These are phyloP conservation scores for Aristolochia contorta DNA, from an alignment of 164 flowering plant genomes.

Conservation along the genomic window DNA sequence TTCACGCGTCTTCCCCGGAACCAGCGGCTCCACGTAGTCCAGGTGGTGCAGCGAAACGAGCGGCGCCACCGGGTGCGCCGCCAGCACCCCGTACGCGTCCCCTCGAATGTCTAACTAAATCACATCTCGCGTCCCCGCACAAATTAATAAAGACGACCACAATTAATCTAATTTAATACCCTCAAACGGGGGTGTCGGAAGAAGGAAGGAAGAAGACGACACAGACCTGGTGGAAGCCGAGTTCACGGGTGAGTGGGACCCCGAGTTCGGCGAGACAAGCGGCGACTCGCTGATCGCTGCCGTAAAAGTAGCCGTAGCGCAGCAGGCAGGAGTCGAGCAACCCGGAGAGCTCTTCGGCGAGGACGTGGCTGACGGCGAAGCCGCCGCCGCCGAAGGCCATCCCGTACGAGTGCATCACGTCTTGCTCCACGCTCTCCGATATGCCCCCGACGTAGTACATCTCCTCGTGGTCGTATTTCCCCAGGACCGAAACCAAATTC, in stretches of 20 bases:
- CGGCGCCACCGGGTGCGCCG: constrained; percentile 85
- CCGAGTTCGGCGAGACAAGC: constrained; percentile 65
- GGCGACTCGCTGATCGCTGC: constrained; percentile 62
- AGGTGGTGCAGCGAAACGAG: constrained; percentile 82
- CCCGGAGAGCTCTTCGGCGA: constrained; percentile 38
- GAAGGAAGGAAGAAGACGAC: no score
- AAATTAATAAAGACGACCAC: background rate
- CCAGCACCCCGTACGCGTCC: constrained; percentile 42
- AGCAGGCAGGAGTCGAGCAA: constrained; percentile 53
- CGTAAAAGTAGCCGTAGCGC: constrained; percentile 52
- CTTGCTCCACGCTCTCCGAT: constrained; percentile 85
- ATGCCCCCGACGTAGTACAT: constrained; percentile 66
- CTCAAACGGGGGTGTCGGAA: no score
- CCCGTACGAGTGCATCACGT: constrained; percentile 46
- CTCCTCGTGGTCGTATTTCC: constrained; percentile 51
- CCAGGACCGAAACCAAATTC: constrained; percentile 50
- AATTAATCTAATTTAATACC: no score
- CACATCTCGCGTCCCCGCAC: background rate
- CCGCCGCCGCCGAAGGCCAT: constrained; percentile 97
- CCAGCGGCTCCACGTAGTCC: constrained; percentile 49
- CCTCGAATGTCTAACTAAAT: constrained; percentile 47
- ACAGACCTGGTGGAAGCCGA: constrained; percentile 76
- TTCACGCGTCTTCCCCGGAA: constrained; percentile 29
- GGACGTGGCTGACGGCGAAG: constrained; percentile 59
- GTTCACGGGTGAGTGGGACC: constrained; percentile 54